A percentile compares a stretch with the other conserved stretches of the same genome.
Conservation (phyloP, 768 basidiomycete genomes). For the Hebeloma cylindrosporum region DNA sequence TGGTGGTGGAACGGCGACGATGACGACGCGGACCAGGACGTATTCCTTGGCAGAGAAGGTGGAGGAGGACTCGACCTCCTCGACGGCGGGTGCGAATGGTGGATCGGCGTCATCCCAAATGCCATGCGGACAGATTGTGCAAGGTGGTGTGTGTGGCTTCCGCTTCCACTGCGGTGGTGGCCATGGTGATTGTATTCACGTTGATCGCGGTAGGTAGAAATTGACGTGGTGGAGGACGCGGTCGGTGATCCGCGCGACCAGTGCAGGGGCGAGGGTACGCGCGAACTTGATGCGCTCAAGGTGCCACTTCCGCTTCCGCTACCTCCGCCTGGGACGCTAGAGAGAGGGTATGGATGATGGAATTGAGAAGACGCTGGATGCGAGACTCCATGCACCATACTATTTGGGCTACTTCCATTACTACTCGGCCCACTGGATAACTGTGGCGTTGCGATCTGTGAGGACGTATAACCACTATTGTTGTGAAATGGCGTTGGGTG, state of each 20-base stretch:
- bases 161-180: conserved; percentile 24
- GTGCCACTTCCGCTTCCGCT: conserved; percentile 30
- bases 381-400: conserved; percentile 37
- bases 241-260: conserved; percentile 33
- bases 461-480: conserved; percentile 14
- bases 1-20: conserved; percentile 8
- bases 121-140: conserved; percentile 84
- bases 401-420: conserved; percentile 61
- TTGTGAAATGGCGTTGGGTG: conserved; percentile 17
- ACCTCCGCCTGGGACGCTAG: background rate
- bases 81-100: conserved; percentile 32
- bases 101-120: conserved; percentile 91
- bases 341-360: no score
- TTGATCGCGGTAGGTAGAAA: conserved; percentile 7
- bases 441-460: conserved; percentile 54
- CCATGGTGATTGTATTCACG: conserved; percentile 22
- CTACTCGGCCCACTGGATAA: conserved; percentile 67
- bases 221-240: conserved; percentile 16
- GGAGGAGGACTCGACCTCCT: conserved; percentile 39
- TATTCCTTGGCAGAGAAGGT: conserved; percentile 21
- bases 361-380: conserved; percentile 15
- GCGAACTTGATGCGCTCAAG: conserved; percentile 52
- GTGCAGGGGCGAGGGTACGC: conserved; percentile 59
- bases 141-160: conserved; percentile 56
- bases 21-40: conserved; percentile 22